Conservation (phyloP, 2,329 filamentous ascomycete species). For the Cercospora sesami region DNA sequence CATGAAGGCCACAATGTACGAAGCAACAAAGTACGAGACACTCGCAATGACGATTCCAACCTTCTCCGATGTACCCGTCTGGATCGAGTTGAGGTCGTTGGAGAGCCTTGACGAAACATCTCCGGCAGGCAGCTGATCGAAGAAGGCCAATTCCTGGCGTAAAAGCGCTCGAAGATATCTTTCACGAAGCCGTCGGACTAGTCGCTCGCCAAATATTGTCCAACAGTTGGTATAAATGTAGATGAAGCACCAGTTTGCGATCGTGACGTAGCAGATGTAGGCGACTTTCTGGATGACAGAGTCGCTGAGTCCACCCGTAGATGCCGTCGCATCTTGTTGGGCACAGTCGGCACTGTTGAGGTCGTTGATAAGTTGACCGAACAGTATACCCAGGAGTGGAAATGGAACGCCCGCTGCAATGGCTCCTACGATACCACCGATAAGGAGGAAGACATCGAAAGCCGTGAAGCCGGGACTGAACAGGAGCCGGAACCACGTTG, state of each 20-base stretch:
- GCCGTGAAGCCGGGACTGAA: conserved; percentile 19
- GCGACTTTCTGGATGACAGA: conserved; percentile 60
- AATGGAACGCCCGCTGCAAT: conserved; percentile 63
- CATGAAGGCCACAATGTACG: background rate
- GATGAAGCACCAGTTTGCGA: conserved; percentile 56
- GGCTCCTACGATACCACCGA: conserved; percentile 20
- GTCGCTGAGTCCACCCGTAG: conserved; percentile 42
- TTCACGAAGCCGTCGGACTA: conserved; percentile 63
- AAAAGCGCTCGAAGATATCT: conserved; percentile 60
- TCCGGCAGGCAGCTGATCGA: conserved; percentile 62
- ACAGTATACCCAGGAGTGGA: conserved; percentile 64
- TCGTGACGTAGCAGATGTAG: conserved; percentile 62
- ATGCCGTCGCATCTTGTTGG: conserved; percentile 32
- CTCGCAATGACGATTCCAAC: background rate
- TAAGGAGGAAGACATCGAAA: conserved; percentile 20
- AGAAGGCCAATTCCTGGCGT: conserved; percentile 63
- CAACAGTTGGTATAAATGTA: conserved; percentile 66
- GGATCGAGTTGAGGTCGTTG: conserved; percentile 58
- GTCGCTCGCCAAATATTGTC: conserved; percentile 63
- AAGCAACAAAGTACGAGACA: background rate
- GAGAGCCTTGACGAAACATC: conserved; percentile 65
- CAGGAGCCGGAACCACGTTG: conserved; percentile 22
- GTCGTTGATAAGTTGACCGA: conserved; percentile 63
- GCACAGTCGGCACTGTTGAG: conserved; percentile 60
- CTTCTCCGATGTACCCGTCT: background rate